Percentiles rank a stretch among this genome's conserved stretches.
Conservation (phyloP, 2,329 filamentous ascomycete species). For the Sclerotinia sclerotiorum region DNA sequence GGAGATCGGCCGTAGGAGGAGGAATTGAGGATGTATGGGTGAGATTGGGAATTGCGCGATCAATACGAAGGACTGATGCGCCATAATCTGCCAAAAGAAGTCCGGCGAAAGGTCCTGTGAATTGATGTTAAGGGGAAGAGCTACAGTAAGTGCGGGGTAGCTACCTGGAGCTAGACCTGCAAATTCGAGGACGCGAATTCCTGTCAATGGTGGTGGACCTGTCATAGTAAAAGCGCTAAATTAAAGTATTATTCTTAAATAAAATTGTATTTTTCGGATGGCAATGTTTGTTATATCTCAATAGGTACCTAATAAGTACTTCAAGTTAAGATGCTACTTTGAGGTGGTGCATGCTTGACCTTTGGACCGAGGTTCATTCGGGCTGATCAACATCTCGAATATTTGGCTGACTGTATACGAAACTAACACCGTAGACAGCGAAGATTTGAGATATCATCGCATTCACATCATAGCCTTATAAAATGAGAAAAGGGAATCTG, state of each 20-base stretch:
- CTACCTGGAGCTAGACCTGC: slow-evolving; percentile 60
- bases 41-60: slow-evolving; percentile 56
- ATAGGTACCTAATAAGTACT: not conserved
- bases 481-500: too few relatives aligned
- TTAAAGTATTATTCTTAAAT: not conserved
- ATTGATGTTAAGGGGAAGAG: slow-evolving; percentile 10
- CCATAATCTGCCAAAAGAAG: slow-evolving; percentile 88
- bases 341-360: not conserved
- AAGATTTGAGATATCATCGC: not conserved
- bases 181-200: slow-evolving; percentile 64
- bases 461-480: not conserved
- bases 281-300: not conserved
- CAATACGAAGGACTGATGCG: slow-evolving; percentile 82
- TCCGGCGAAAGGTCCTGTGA: slow-evolving; percentile 78
- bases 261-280: not conserved
- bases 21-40: slow-evolving; percentile 45
- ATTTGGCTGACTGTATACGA: too few relatives aligned
- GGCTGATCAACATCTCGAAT: not conserved
- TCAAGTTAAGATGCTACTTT: not conserved
- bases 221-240: slow-evolving; percentile 29
- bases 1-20: slow-evolving; percentile 63
- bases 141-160: slow-evolving; percentile 43
- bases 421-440: not conserved
- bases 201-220: slow-evolving; percentile 49
- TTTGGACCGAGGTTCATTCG: slow-evolving; percentile 5